Percentiles rank a stretch among this genome's conserved stretches.
Evolutionary conservation across 106 monocot genomes (phyloP).

Genomic region (Platanthera zijinensis): DNA sequence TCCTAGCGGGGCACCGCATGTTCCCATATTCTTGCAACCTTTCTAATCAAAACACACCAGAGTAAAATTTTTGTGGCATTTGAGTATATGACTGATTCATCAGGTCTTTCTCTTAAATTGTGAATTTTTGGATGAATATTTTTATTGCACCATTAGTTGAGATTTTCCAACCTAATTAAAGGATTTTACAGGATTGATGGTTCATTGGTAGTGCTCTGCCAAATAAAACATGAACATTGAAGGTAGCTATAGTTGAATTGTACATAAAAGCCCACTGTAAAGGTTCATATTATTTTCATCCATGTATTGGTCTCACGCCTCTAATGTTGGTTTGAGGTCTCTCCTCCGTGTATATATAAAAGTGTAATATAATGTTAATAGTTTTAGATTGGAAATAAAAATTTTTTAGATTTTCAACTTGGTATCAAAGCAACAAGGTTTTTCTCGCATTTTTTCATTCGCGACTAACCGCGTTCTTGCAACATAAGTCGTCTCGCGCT

Average conservation of each 20-base stretch:
- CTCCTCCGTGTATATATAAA: no score
- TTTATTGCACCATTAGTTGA: not conserved
- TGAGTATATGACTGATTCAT: not conserved
- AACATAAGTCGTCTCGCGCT: no score
- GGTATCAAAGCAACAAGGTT: no score
- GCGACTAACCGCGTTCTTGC: no score
- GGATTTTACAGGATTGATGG: not conserved
- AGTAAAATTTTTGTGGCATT: not conserved
- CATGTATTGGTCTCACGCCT: no score
- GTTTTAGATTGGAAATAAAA: no score
- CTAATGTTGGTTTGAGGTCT: no score
- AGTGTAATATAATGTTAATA: no score
- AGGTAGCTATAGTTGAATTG: not conserved
- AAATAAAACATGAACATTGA: not conserved
- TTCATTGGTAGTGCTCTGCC: not conserved
- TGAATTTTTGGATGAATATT: not conserved
- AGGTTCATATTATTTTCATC: no score
- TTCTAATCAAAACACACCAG: not conserved
- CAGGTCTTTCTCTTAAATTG: not conserved
- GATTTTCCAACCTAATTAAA: not conserved
- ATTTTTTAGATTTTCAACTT: no score
- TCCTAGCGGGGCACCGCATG: not conserved
- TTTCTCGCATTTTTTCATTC: no score
- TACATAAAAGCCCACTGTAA: no score
- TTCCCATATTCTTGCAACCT: not conserved